These are phyloP conservation scores for Cymbidium sinense DNA, from an alignment of 106 monocot species.

Conservation along the genomic window DNA sequence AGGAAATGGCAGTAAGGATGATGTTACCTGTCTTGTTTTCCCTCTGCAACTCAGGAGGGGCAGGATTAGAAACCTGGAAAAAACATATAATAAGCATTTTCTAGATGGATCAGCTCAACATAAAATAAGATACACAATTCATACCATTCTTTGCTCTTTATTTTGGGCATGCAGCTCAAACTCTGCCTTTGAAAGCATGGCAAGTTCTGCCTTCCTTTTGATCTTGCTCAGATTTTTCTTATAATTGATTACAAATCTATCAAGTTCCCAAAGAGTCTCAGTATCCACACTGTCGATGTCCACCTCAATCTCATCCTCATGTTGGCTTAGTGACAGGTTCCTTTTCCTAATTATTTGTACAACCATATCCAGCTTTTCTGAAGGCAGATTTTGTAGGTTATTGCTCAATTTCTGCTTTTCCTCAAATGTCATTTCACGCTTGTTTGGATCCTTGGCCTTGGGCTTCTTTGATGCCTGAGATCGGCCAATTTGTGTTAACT, in stretches of 20 bases:
- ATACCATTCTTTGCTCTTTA: slow-evolving; percentile 34
- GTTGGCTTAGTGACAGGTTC: slow-evolving; percentile 40
- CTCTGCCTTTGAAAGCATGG: slow-evolving; percentile 24
- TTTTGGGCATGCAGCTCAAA: slow-evolving; percentile 13
- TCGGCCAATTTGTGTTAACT: slow-evolving; percentile 12
- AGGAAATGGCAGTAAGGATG: neutral
- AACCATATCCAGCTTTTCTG: slow-evolving; percentile 52
- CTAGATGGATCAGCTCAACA: neutral
- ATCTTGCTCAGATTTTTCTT: slow-evolving; percentile 75
- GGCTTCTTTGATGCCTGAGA: slow-evolving; percentile 49
- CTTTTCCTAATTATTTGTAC: slow-evolving; percentile 73
- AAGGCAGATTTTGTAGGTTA: slow-evolving; percentile 47
- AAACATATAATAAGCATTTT: neutral
- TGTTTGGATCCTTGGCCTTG: slow-evolving; percentile 65
- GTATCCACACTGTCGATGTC: slow-evolving; percentile 67
- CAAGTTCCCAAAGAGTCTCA: slow-evolving; percentile 83
- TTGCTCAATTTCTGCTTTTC: slow-evolving; percentile 62
- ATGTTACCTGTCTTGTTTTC: slow-evolving; percentile 42
- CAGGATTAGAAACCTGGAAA: slow-evolving; percentile 26
- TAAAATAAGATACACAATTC: neutral
- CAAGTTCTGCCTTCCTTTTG: slow-evolving; percentile 69
- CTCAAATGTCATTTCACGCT: slow-evolving; percentile 66
- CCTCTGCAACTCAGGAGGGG: slow-evolving; percentile 19
- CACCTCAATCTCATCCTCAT: slow-evolving; percentile 73
- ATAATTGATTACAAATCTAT: slow-evolving; percentile 69